phyloP scores from a whole-genome alignment of 176 grass and related monocot genomes.

The Oryza glumipatula region DNA sequence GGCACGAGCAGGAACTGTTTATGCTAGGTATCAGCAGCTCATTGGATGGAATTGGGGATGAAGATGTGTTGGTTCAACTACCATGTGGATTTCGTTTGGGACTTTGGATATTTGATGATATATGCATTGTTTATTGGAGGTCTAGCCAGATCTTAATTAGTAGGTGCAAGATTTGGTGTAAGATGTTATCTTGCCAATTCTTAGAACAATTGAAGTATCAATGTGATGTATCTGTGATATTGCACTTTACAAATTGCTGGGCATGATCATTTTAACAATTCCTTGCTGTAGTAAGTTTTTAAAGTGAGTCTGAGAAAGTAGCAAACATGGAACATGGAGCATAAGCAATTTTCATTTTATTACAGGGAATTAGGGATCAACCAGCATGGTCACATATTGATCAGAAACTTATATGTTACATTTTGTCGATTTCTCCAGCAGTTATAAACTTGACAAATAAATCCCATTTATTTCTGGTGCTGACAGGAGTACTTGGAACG shows the following conservation, averaged over 20 bases:
- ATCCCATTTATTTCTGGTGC: conserved; percentile 23
- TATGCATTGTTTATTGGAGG: neutral
- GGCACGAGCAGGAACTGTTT: neutral
- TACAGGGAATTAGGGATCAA: neutral
- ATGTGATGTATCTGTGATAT: neutral
- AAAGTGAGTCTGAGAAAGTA: neutral
- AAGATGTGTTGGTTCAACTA: neutral
- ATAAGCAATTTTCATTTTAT: neutral
- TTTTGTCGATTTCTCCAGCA: conserved; percentile 5
- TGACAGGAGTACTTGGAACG: conserved; percentile 66
- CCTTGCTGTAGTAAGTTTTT: neutral
- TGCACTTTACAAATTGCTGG: neutral
- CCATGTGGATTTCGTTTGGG: conserved; percentile 24
- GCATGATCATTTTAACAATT: neutral
- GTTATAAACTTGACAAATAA: conserved; percentile 10
- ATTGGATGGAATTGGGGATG: conserved; percentile 5
- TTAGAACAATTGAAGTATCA: neutral
- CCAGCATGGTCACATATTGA: neutral
- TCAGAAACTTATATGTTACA: neutral
- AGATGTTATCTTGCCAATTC: neutral
- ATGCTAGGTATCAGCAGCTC: neutral
- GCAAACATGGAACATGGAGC: neutral
- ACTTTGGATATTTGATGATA: neutral
- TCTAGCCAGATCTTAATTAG: conserved; percentile 3
- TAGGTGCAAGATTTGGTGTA: neutral